Evolutionary conservation across 345 rosid species (phyloP).

Genomic region (Aegle marmelos): DNA sequence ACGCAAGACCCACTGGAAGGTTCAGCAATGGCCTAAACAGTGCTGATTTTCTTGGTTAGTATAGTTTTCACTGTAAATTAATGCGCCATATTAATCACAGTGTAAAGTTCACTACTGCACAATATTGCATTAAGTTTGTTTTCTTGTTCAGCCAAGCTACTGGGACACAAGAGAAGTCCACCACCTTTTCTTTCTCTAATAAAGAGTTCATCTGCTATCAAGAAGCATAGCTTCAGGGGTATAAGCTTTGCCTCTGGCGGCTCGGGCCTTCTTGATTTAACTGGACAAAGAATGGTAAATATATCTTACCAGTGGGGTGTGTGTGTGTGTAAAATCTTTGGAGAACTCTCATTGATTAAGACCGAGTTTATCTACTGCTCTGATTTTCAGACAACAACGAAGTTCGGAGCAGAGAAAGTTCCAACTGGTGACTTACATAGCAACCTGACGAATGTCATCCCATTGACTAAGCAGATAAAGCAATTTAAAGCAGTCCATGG

Average conservation of each 20-base stretch:
- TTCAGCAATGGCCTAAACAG: conserved; percentile 62
- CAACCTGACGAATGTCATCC: conserved; percentile 23
- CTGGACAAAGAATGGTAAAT: conserved; percentile 24
- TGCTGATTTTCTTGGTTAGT: conserved; percentile 52
- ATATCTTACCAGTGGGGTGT: background rate
- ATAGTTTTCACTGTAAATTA: background rate
- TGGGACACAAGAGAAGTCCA: conserved; percentile 50
- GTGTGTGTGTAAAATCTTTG: background rate
- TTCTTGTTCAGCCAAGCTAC: conserved; percentile 32
- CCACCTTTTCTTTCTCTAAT: conserved; percentile 34
- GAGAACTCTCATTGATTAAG: background rate
- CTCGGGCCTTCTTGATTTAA: conserved; percentile 39
- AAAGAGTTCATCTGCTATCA: conserved; percentile 21
- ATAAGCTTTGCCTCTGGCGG: conserved; percentile 59
- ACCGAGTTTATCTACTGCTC: background rate
- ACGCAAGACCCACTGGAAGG: conserved; percentile 47
- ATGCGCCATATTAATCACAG: background rate
- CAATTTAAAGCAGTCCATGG: conserved; percentile 25
- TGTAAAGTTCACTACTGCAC: background rate
- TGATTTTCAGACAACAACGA: conserved; percentile 5
- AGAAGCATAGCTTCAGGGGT: conserved; percentile 32
- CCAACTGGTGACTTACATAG: background rate
- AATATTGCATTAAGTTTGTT: background rate
- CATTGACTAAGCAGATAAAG: conserved; percentile 36
- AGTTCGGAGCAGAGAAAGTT: background rate